phyloP scores from a whole-genome alignment of 2,329 filamentous ascomycete genomes.

The Aureobasidium sp. region DNA sequence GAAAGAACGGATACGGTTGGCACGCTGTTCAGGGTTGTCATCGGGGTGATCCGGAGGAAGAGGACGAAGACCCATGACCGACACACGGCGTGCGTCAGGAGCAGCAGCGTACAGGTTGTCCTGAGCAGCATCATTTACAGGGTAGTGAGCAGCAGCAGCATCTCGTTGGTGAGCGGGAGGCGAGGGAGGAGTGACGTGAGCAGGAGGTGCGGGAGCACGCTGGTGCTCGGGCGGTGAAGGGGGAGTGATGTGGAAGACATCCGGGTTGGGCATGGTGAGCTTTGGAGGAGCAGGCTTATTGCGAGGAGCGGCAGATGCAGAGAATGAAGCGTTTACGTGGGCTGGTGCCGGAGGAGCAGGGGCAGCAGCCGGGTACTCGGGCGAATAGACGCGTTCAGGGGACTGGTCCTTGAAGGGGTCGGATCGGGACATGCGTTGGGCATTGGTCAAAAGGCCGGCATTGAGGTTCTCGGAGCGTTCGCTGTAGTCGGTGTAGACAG shows the following conservation, averaged over 20 bases:
- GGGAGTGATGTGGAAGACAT: conserved; percentile 6
- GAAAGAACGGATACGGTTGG: conserved; percentile 95
- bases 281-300: conserved; percentile 1
- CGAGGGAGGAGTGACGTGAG: conserved; percentile 3
- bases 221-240: conserved; percentile 7
- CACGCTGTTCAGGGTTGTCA: conserved; percentile 87
- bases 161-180: conserved; percentile 2
- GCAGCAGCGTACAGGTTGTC: conserved; percentile 12
- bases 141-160: neutral
- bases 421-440: conserved; percentile 48
- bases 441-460: conserved; percentile 46
- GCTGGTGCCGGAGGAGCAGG: neutral
- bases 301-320: neutral
- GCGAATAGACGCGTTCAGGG: neutral
- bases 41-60: conserved; percentile 78
- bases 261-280: conserved; percentile 3
- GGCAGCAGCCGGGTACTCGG: neutral
- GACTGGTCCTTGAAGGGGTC: conserved; percentile 6
- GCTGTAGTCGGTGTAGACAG: conserved; percentile 44
- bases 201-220: neutral
- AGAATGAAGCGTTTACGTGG: neutral
- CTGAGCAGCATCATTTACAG: neutral
- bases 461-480: conserved; percentile 37
- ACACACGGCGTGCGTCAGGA: conserved; percentile 41
- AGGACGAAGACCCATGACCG: conserved; percentile 60